Conservation (phyloP, 129 eudicot genomes). For the Flaveria linearis region DNA sequence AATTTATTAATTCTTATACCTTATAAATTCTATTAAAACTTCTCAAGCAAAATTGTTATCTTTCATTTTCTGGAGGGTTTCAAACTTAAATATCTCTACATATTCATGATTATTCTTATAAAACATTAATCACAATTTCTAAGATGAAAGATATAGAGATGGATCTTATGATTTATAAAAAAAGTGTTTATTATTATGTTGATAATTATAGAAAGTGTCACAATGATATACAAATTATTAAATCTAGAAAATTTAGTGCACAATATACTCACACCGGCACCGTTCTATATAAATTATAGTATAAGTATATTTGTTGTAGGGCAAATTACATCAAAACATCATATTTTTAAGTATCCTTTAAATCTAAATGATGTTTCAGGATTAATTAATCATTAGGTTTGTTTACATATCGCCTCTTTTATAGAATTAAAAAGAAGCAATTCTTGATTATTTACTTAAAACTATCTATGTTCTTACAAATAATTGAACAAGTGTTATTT, state of each 20-base stretch:
- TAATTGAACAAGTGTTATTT: neutral
- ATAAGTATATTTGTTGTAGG: neutral
- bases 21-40: slow-evolving; percentile 7
- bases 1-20: neutral
- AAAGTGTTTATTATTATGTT: too few relatives aligned
- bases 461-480: neutral
- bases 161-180: too few relatives aligned
- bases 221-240: neutral
- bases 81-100: neutral
- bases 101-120: neutral
- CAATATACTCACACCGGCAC: neutral
- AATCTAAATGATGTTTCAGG: neutral
- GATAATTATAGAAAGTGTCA: neutral
- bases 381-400: neutral
- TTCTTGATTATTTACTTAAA: neutral
- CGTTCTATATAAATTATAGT: too few relatives aligned
- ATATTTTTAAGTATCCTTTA: neutral
- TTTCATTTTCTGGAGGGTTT: slow-evolving; percentile 8
- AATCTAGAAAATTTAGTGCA: neutral
- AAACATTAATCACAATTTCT: neutral
- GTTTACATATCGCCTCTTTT: neutral
- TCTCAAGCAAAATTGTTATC: slow-evolving; percentile 9
- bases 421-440: neutral
- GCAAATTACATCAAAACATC: neutral
- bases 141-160: neutral